Percentiles rank a stretch among this genome's conserved stretches.
These are phyloP conservation scores for Hebeloma cylindrosporum DNA, from an alignment of 768 basidiomycete genomes.

Conservation along the genomic window DNA sequence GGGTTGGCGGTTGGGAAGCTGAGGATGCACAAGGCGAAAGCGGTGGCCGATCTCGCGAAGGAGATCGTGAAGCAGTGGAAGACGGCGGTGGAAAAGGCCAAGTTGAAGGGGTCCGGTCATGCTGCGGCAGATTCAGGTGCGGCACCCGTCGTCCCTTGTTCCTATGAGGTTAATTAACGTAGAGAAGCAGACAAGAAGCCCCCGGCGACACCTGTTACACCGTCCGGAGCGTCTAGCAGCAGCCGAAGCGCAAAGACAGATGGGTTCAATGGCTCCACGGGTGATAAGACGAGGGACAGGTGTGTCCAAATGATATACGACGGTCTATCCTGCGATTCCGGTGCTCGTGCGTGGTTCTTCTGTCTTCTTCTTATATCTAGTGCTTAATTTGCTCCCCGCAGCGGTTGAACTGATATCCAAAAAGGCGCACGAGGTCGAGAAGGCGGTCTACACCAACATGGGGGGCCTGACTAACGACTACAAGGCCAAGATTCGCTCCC, in stretches of 20 bases:
- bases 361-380: neutral
- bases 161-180: neutral
- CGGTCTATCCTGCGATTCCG: slow-evolving; percentile 82
- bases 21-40: slow-evolving; percentile 66
- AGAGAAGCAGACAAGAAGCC: slow-evolving; percentile 25
- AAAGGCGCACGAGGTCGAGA: slow-evolving; percentile 73
- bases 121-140: slow-evolving; percentile 2
- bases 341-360: slow-evolving; percentile 67
- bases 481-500: slow-evolving; percentile 78
- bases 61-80: slow-evolving; percentile 94
- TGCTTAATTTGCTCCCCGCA: slow-evolving; percentile 28
- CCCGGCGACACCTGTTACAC: slow-evolving; percentile 38
- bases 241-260: slow-evolving; percentile 70
- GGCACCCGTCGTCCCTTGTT: neutral
- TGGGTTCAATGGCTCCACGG: slow-evolving; percentile 56
- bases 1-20: slow-evolving; percentile 93
- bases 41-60: slow-evolving; percentile 81
- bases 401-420: slow-evolving; percentile 68
- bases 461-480: slow-evolving; percentile 51
- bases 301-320: slow-evolving; percentile 92
- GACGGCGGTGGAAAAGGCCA: slow-evolving; percentile 74
- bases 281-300: slow-evolving; percentile 80
- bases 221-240: slow-evolving; percentile 30
- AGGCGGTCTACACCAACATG: slow-evolving; percentile 52
- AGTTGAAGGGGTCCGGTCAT: slow-evolving; percentile 24